Evolutionary conservation across 1,284 basidiomycete species (phyloP).

Genomic region (Erythrobasidium hasegawianum): DNA sequence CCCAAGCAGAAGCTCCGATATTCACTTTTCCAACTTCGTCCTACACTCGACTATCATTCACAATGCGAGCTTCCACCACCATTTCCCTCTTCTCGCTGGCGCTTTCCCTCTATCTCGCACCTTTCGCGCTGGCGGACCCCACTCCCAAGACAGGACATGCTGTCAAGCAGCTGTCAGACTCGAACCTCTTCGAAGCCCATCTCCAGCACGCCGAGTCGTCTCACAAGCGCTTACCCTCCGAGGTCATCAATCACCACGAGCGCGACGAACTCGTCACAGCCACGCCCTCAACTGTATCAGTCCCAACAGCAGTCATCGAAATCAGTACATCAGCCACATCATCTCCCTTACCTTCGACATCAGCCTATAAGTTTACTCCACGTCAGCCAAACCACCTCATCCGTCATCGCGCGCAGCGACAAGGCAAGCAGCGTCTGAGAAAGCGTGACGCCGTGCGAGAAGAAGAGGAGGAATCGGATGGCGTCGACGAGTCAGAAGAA

Average conservation of each 20-base stretch:
- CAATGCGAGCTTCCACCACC: slow-evolving; percentile 23
- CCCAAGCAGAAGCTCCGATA: neutral
- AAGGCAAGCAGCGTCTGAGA: slow-evolving; percentile 24
- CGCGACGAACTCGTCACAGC: slow-evolving; percentile 9
- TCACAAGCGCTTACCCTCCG: slow-evolving; percentile 31
- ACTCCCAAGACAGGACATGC: neutral
- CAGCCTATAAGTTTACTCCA: neutral
- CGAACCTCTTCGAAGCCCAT: slow-evolving; percentile 30
- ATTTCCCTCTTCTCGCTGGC: slow-evolving; percentile 22
- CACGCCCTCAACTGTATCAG: neutral
- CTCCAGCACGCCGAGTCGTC: slow-evolving; percentile 22
- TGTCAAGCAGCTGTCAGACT: slow-evolving; percentile 23
- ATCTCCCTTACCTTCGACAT: neutral
- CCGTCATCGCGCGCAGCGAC: slow-evolving; percentile 16
- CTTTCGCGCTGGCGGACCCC: slow-evolving; percentile 21
- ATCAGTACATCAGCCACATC: neutral
- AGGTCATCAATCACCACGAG: slow-evolving; percentile 30
- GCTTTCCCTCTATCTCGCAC: slow-evolving; percentile 26
- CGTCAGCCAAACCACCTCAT: slow-evolving; percentile 34
- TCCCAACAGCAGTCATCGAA: slow-evolving; percentile 14
- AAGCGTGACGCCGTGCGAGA: neutral
- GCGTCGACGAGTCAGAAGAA: no score
- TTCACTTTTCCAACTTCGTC: neutral
- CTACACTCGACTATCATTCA: neutral
- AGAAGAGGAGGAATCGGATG: no score